phyloP scores from a whole-genome alignment of 78 protist species.

The Dictyostelium brefeldianum region DNA sequence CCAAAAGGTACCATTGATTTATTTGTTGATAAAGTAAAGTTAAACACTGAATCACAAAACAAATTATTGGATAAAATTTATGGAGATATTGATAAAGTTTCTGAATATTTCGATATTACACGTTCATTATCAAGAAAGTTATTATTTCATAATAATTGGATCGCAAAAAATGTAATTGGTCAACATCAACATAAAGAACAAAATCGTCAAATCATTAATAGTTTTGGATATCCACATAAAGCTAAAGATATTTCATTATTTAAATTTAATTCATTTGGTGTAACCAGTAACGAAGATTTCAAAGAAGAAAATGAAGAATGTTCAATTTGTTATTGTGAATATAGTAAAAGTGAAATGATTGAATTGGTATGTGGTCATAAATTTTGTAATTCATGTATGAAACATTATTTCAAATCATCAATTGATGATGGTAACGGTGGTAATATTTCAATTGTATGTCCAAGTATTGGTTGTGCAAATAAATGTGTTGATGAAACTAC shows the following conservation, averaged over 20 bases:
- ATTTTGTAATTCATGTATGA: constrained; percentile 30
- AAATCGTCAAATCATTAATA: neutral
- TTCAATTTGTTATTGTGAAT: constrained; percentile 55
- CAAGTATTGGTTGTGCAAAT: neutral
- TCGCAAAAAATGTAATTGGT: neutral
- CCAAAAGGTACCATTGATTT: neutral
- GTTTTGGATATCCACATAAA: neutral
- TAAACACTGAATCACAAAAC: neutral
- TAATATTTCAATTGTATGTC: neutral
- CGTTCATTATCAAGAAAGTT: neutral
- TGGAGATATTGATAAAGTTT: neutral
- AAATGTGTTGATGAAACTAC: constrained; percentile 20
- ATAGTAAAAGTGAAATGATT: neutral
- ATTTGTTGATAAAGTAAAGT: neutral
- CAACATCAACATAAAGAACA: neutral
- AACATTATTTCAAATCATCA: neutral
- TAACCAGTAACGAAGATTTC: neutral
- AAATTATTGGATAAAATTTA: constrained; percentile 6
- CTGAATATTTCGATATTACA: neutral
- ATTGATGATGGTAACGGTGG: constrained; percentile 53
- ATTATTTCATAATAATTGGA: neutral
- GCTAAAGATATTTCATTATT: neutral
- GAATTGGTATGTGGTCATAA: constrained; percentile 53
- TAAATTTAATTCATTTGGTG: constrained; percentile 20
- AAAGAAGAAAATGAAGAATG: neutral